Evolutionary conservation across 164 flowering plant genomes (phyloP), one percentile per base, ranked within the genome.

Genomic region (Vitis vinifera): DNA sequence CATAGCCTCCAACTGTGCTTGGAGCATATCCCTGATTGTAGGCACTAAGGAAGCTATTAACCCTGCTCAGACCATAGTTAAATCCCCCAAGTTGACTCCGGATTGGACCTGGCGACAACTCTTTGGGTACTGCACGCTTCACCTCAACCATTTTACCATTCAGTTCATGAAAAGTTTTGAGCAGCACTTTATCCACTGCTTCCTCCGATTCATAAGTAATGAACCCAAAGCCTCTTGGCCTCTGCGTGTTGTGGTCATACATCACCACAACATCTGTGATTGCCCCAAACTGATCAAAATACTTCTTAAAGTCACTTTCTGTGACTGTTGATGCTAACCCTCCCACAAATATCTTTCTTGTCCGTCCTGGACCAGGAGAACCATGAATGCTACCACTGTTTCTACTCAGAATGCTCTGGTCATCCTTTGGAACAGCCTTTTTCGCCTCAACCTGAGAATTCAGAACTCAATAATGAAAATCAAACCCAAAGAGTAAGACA

Each of bases 101-200:
- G 55, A 67, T 78, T 6, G 87, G 84, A 67, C 81, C 79, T 27
- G 87, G 85, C 13, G 87, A 84, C 17, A 84, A 68, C 81, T 84
- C 87, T 67, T 84, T 84, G n/a, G 87, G 87, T 62, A 84, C 85
- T 19, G 87, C 87, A 27, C 85, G 74, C 72, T 84, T 84, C 37
- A 84, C 87, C 75, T 84, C 87, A 68, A 84, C 87, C 87, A 84
- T 84, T 75, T 84, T 84, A 29, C 87, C 87, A 65, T 82, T 84
- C 64, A 84, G 76, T 67, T 84, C 87, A 75, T 84, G 87, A 31
- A 84, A 84, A 16, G 82, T 80, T 69, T 82, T 84, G 9, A 73
- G 64, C 75, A 84, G 59, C n/a, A 82, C 87, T 57, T 69, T 80
- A 62, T 84, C 87, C 13, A 82, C 87, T 17, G 87, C 84, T 64